phyloP scores from a whole-genome alignment of 2,329 filamentous ascomycete species.

The Aspergillus sp. region DNA sequence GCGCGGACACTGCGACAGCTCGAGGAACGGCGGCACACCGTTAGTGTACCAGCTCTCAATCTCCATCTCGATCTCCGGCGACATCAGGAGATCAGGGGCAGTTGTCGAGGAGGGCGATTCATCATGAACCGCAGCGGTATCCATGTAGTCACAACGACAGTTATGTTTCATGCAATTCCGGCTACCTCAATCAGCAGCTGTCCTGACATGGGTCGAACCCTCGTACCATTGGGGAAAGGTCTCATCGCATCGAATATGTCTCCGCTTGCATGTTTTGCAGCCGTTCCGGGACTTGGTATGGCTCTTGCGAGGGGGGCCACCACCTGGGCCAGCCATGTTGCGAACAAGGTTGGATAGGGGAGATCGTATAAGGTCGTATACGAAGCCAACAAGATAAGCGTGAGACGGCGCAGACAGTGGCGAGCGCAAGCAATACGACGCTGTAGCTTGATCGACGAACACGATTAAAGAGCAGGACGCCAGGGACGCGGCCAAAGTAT shows the following conservation, averaged over 20 bases:
- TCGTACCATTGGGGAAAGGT: constrained; percentile 89
- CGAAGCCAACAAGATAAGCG: no score
- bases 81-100: constrained; percentile 65
- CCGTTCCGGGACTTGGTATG: constrained; percentile 99
- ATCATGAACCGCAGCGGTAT: constrained; percentile 57
- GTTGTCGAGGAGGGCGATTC: constrained; percentile 43
- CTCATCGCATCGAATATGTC: constrained; percentile 96
- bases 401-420: no score
- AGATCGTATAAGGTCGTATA: no score
- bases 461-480: no score
- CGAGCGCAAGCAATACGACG: no score
- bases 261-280: constrained; percentile 94
- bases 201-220: background rate
- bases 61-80: constrained; percentile 69
- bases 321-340: constrained; percentile 81
- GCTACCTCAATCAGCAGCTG: constrained; percentile 39
- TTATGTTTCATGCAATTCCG: constrained; percentile 99
- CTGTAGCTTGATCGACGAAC: no score
- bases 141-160: constrained; percentile 96
- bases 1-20: constrained; percentile 65
- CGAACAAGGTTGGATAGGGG: constrained; percentile 1
- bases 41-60: constrained; percentile 78
- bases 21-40: constrained; percentile 75
- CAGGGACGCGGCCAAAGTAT: no score
- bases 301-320: constrained; percentile 80